Percentiles rank a stretch among this genome's conserved stretches.
Conservation (phyloP, 2,329 filamentous ascomycete genomes). For the Claviceps citrina region DNA sequence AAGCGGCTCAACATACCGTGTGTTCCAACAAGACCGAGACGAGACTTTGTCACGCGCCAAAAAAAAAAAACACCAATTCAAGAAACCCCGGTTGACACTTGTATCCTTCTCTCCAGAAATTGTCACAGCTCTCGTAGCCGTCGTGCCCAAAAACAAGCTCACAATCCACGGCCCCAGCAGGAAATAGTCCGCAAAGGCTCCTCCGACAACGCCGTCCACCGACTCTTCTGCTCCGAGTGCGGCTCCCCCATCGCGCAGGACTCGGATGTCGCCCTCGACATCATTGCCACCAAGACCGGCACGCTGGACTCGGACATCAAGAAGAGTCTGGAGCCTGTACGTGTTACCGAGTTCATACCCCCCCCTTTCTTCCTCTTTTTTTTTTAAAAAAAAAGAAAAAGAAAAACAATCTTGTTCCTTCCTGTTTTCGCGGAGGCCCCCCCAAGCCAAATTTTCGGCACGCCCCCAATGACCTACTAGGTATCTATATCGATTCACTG, state of each 20-base stretch:
- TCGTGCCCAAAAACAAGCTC: slow-evolving; percentile 51
- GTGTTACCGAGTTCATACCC: slow-evolving; percentile 12
- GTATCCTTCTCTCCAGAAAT: too few relatives aligned
- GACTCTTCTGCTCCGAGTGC: slow-evolving; percentile 54
- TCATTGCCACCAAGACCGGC: slow-evolving; percentile 55
- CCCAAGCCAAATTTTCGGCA: too few relatives aligned
- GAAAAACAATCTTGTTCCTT: too few relatives aligned
- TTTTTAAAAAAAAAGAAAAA: too few relatives aligned
- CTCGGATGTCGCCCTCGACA: slow-evolving; percentile 52
- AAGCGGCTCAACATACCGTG: slow-evolving; percentile 53
- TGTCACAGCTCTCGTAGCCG: slow-evolving; percentile 46
- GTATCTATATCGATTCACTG: too few relatives aligned
- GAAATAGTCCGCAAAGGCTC: slow-evolving; percentile 43
- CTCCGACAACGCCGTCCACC: slow-evolving; percentile 49
- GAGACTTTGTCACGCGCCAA: too few relatives aligned
- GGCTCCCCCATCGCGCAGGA: slow-evolving; percentile 56
- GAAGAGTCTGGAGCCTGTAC: slow-evolving; percentile 50
- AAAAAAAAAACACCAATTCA: too few relatives aligned
- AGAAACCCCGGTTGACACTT: too few relatives aligned
- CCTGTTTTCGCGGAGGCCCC: too few relatives aligned
- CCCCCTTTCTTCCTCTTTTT: too few relatives aligned
- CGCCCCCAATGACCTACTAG: too few relatives aligned
- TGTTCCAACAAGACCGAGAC: slow-evolving; percentile 11
- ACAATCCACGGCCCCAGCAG: slow-evolving; percentile 48
- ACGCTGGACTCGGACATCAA: slow-evolving; percentile 48